phyloP scores from a whole-genome alignment of 257 asterid genomes.

The Solanum okadae region DNA sequence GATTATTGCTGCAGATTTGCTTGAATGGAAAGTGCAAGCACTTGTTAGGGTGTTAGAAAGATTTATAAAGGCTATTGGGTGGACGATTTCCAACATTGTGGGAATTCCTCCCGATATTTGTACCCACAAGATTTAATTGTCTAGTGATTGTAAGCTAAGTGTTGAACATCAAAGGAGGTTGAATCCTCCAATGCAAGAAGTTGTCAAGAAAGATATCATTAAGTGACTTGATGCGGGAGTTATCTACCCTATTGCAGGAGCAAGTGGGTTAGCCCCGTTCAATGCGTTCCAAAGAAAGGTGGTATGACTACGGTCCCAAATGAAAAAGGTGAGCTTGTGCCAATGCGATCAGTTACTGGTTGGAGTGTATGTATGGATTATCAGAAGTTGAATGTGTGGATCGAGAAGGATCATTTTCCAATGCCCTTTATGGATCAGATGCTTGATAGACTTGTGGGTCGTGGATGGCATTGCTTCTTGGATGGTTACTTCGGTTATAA shows the following conservation, averaged over 20 bases:
- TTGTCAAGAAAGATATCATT: too few species aligned
- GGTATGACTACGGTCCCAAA: background rate
- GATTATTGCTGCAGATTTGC: background rate
- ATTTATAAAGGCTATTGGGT: background rate
- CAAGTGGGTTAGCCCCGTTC: background rate
- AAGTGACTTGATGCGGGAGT: background rate
- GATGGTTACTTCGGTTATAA: background rate
- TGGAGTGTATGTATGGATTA: too few species aligned
- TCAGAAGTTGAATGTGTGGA: too few species aligned
- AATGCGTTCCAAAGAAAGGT: background rate
- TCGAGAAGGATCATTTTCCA: too few species aligned
- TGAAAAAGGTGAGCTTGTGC: background rate
- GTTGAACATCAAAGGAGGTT: background rate
- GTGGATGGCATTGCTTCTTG: too few species aligned
- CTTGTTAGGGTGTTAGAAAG: background rate
- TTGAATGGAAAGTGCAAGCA: background rate
- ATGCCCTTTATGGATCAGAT: too few species aligned
- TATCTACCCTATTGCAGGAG: background rate
- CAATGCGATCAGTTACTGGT: background rate
- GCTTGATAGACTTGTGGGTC: too few species aligned
- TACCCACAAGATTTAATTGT: background rate
- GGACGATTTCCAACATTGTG: background rate
- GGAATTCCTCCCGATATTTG: background rate
- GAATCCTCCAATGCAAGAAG: background rate
- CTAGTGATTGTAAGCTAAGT: background rate